Base-by-base conservation (phyloP, 129 eudicot species). In the Helichrysum umbraculigerum region DNA sequence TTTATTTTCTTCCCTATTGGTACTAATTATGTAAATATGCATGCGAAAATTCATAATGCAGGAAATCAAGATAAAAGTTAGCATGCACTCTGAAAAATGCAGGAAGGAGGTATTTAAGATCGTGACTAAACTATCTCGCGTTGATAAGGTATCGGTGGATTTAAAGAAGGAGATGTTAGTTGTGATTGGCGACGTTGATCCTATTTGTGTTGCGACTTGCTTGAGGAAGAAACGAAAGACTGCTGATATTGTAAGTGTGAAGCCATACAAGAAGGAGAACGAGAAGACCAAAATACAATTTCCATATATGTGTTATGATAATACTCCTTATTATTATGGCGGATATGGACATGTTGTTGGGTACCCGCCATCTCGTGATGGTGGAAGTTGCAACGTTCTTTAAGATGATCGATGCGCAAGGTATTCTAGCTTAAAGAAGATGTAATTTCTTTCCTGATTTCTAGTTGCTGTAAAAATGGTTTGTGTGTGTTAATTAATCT, bases 61-160 rank as follows among this genome's bases (percentile, higher is more conserved):
- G 87, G 76, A 86, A 76, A 86, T 70, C 60, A 79, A 75, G 51
- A 2, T 81, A 21, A 81, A 75, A 51, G 84, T 81, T 35, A 68
- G 42, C 60, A 76, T 81, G 77, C 79, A 73, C 35, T 60, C 77
- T 12, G 60, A 81, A 81, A 81, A 75, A 8, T 81, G 84, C 77
- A 81, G 68, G 77, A 81, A 34, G 39, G 81, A 69, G 20, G 80
- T 81, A 6, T 33, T 81, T 71, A 81, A 81, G 39, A 19, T 41
- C 0, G 81, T 81, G 3, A 4, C 76, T 5, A 70, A 81, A 61
- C 20, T 81, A 69, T 47, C 81, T 4, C 77, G 77, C 28, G 61
- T 81, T 17, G 35, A 81, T 12, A 21, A 75, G 68, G 58, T 81
- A 25, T 69, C 68, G 1, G 66, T 81, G 9, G 84, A 81, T 75